These are phyloP conservation scores for Mariannaea elegans DNA, from an alignment of 2,329 filamentous ascomycete species.

Conservation along the genomic window DNA sequence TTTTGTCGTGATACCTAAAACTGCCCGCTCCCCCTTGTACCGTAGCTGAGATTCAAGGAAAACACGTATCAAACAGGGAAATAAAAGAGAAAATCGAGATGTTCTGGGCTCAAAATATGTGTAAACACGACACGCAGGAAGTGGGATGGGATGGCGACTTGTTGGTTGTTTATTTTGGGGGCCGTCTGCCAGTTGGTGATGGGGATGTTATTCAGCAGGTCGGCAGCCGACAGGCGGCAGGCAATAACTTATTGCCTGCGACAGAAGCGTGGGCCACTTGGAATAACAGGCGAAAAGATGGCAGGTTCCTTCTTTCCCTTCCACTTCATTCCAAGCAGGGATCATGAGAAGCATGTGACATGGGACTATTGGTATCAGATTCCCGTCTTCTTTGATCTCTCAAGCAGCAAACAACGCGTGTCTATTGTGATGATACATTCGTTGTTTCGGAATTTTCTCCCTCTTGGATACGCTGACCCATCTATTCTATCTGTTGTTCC, in stretches of 20 bases:
- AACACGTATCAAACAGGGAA: background rate
- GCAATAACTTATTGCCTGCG: background rate
- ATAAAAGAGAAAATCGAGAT: too few relatives aligned
- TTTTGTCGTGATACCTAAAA: background rate
- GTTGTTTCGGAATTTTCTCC: background rate
- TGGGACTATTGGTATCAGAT: too few relatives aligned
- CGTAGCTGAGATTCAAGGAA: background rate
- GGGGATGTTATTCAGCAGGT: background rate
- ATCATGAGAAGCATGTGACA: background rate
- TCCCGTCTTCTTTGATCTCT: constrained; percentile 3
- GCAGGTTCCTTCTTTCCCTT: background rate
- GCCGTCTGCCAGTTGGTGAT: constrained; percentile 11
- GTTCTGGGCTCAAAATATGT: background rate
- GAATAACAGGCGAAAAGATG: background rate
- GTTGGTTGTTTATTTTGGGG: background rate
- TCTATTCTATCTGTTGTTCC: constrained; percentile 1
- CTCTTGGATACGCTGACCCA: background rate
- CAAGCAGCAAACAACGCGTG: background rate
- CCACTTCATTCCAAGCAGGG: background rate
- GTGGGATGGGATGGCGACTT: constrained; percentile 5
- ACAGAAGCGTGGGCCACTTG: background rate
- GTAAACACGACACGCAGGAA: background rate
- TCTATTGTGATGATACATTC: background rate
- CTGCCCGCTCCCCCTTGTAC: background rate
- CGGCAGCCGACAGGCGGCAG: constrained; percentile 19